Percentiles rank a stretch among this genome's conserved stretches.
Evolutionary conservation across 148 eudicot species (phyloP).

Genomic region (Talinum fruticosum): DNA sequence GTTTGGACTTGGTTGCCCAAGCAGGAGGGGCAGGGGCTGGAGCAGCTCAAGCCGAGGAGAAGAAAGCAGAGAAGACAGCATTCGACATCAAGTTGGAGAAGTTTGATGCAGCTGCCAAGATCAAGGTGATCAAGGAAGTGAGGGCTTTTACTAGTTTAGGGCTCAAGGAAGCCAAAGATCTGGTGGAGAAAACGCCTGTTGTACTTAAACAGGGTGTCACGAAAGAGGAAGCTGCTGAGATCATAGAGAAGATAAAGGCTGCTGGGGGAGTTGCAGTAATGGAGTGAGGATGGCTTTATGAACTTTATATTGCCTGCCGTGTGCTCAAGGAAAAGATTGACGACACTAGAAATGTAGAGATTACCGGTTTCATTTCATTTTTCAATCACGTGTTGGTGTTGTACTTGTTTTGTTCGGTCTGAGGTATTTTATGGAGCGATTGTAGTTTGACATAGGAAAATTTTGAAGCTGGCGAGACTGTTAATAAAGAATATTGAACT

Average conservation of each 20-base stretch:
- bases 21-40: conserved; percentile 43
- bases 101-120: conserved; percentile 73
- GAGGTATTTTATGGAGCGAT: not conserved
- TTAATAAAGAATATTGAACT: not conserved
- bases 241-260: conserved; percentile 73
- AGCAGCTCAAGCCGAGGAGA: conserved; percentile 59
- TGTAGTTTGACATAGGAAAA: not conserved
- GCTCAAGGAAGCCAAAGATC: conserved; percentile 80
- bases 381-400: not conserved
- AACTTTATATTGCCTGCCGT: not conserved
- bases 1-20: conserved; percentile 54
- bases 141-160: conserved; percentile 74
- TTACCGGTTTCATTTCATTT: not conserved
- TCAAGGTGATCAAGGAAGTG: conserved; percentile 92
- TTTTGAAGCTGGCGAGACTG: not conserved
- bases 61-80: conserved; percentile 66
- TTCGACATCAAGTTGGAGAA: conserved; percentile 86
- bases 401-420: conserved; percentile 1
- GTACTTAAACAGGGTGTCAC: conserved; percentile 79
- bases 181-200: conserved; percentile 75
- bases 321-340: not conserved
- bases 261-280: conserved; percentile 80
- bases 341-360: conserved; percentile 2
- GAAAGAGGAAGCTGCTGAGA: conserved; percentile 76
- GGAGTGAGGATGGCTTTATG: conserved; percentile 41